Percentiles rank a stretch among this genome's conserved stretches.
These are phyloP conservation scores for Isoetes taiwanensis DNA, from an alignment of 75 land plant species.

Conservation along the genomic window DNA sequence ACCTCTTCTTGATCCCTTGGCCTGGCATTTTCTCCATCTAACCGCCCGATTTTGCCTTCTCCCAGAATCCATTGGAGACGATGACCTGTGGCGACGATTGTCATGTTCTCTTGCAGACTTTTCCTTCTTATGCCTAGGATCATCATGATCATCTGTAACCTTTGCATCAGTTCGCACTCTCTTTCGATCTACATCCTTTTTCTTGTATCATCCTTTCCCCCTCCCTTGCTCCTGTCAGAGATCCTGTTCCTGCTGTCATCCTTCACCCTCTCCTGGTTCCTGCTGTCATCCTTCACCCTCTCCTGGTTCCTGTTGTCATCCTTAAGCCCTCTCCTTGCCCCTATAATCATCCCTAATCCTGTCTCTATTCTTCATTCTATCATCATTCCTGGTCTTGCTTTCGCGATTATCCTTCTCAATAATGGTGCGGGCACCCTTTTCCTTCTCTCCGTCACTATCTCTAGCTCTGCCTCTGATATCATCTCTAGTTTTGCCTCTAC, in stretches of 20 bases:
- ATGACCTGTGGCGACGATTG: slow-evolving; percentile 9
- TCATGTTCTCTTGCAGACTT: slow-evolving; percentile 10
- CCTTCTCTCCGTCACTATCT: background rate
- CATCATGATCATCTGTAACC: background rate
- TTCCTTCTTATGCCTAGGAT: slow-evolving; percentile 1
- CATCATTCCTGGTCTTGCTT: slow-evolving; percentile 6
- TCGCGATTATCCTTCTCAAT: no score
- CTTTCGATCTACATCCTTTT: slow-evolving; percentile 6
- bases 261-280: background rate
- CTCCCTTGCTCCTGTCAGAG: no score
- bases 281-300: background rate
- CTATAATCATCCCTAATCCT: background rate
- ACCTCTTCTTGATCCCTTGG: slow-evolving; percentile 38
- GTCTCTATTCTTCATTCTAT: background rate
- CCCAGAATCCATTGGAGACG: slow-evolving; percentile 11
- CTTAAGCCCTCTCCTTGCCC: background rate
- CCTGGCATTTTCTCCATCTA: slow-evolving; percentile 5
- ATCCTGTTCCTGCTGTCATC: background rate
- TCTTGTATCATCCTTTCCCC: no score
- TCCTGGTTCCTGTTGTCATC: slow-evolving; percentile 2
- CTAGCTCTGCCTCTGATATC: slow-evolving; percentile 8
- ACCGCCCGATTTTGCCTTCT: slow-evolving; percentile 3
- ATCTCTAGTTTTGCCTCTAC: slow-evolving; percentile 11
- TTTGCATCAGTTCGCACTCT: background rate
- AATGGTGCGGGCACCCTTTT: background rate